phyloP scores from a whole-genome alignment of 352 stramenopile genomes.

The Globisporangium recalcitrans region DNA sequence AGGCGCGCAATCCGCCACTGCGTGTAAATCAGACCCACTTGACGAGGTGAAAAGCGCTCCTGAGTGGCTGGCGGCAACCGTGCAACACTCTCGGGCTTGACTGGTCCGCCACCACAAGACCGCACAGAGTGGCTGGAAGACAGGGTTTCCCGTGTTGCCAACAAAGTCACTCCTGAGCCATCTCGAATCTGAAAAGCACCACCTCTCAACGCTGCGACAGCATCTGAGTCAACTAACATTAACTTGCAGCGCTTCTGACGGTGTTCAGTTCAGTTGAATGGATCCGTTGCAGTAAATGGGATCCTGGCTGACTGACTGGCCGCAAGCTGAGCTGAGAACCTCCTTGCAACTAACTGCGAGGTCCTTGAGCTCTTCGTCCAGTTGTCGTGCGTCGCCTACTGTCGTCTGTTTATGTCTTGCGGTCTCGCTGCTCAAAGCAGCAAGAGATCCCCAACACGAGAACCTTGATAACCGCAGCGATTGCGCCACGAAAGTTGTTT shows the following conservation, averaged over 20 bases:
- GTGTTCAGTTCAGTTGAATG: neutral
- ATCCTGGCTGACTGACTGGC: neutral
- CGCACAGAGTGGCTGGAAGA: neutral
- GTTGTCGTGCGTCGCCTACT: neutral
- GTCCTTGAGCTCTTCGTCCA: neutral
- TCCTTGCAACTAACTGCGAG: neutral
- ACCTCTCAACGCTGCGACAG: too few species aligned
- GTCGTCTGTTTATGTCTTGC: neutral
- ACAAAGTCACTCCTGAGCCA: neutral
- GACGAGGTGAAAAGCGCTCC: neutral
- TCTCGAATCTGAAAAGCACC: too few species aligned
- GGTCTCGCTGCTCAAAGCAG: neutral
- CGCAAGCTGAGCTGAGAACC: neutral
- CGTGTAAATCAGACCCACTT: neutral
- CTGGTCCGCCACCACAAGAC: neutral
- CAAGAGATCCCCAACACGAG: neutral
- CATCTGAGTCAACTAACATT: neutral
- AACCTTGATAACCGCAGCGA: neutral
- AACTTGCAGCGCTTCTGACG: neutral
- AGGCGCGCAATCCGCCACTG: neutral
- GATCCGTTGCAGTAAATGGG: neutral
- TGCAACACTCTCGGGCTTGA: neutral
- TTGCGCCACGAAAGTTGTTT: neutral
- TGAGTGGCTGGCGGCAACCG: neutral
- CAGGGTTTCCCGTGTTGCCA: neutral